Base-by-base conservation (phyloP, 1,284 basidiomycete genomes). In the Pholiota adiposa region DNA sequence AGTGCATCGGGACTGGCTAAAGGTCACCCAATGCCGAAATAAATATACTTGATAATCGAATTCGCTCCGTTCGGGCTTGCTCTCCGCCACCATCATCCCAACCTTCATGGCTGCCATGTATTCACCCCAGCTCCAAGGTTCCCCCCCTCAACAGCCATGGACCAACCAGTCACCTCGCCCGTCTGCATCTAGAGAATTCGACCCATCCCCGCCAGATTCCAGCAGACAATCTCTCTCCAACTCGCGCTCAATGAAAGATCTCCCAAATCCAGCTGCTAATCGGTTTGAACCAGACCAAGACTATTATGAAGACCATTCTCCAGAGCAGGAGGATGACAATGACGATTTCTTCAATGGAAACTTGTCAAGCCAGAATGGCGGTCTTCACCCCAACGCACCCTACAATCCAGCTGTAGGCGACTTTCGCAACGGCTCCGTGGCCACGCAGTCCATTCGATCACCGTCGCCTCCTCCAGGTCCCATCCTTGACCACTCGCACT, bases 401-500 rank as follows among this genome's bases (percentile, higher is more conserved):
- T 71, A 70, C 62, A 70, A 72, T 59, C 69, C 70, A 58, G 67
- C 67, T 56, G 66, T 71, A 50, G 69, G 63, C 58, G 69, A 72
- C 36, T 70, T 70, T 56, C 60, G 67, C 23, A 63, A 62, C 25
- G 71, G 69, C 50, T 78, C 80, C 1, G 67, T 76, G 54, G 72
- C 78, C 11, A 75, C 78, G 7, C 76, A 79, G 56, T 82, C 80
- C 23, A 68, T 79, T 58, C 77, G 81, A 21, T 77, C 82, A 0
- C 82, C 85, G 16, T 86, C 83, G 0, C 86, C 86, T 1, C 78
- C 85, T 19, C 77, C 79, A 14, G 86, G 81, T 7, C 86, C 89
- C 51, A 82, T 96, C 64, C 87, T 96, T 63, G 93, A 96, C 78
- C 94, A 97, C 69, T 94, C 95, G 43, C 97, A 99, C 76, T 86